Evolutionary conservation across 176 grass and related monocot species (phyloP).

Genomic region (Panicum miliaceum): DNA sequence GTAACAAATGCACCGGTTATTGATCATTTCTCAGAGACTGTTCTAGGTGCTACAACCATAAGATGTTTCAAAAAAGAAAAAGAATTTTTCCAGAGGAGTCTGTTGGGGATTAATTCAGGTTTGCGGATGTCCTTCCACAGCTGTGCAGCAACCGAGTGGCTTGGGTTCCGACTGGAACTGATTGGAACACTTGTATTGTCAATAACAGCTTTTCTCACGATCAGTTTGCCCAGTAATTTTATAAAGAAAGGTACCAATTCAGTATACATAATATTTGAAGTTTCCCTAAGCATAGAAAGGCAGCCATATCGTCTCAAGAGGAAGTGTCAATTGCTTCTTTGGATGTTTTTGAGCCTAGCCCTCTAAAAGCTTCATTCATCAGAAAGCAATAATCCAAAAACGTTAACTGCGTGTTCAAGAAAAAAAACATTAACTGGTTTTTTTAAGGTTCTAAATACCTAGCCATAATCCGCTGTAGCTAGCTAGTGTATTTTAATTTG

Average conservation of each 20-base stretch:
- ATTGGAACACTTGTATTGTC: conserved; percentile 81
- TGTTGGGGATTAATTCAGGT: conserved; percentile 80
- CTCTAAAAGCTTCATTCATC: too few relatives aligned
- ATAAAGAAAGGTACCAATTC: conserved; percentile 73
- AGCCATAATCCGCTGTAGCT: too few relatives aligned
- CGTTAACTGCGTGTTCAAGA: too few relatives aligned
- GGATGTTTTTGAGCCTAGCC: too few relatives aligned
- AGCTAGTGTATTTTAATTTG: too few relatives aligned
- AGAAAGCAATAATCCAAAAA: too few relatives aligned
- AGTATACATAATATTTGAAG: too few relatives aligned
- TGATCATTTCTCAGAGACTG: conserved; percentile 87
- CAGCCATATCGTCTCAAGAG: too few relatives aligned
- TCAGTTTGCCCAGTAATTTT: conserved; percentile 82
- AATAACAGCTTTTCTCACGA: conserved; percentile 88
- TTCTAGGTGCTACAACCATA: conserved; percentile 74
- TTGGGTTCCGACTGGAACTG: conserved; percentile 89
- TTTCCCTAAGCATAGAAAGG: too few relatives aligned
- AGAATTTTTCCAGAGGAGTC: conserved; percentile 65
- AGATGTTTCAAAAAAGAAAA: conserved; percentile 81
- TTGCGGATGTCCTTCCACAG: conserved; percentile 91
- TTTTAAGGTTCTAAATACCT: too few relatives aligned
- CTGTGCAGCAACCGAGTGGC: conserved; percentile 78
- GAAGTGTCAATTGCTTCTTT: too few relatives aligned
- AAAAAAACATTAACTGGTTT: too few relatives aligned
- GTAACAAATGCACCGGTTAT: conserved; percentile 85